Evolutionary conservation across 805 yeast genomes (phyloP), one percentile per base, ranked within the genome.

Genomic region (Nakazawaea sp.): DNA sequence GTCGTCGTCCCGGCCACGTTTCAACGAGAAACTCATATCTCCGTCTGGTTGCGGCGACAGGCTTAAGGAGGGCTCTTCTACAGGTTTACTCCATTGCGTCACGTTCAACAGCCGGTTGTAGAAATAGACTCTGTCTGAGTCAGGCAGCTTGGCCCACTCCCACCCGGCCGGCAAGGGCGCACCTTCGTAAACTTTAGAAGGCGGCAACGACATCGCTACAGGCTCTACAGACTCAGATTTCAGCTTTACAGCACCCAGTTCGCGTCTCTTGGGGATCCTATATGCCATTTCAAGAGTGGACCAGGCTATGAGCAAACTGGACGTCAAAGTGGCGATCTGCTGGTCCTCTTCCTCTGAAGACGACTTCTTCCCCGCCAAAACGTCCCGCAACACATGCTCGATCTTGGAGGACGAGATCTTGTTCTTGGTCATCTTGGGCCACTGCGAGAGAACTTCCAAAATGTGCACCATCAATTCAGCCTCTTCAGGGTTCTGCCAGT

Each of bases 201-300:
- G 24, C 10, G 35, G 35, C 10, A 21, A 10, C 10, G 24, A 10
- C 24, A 10, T 10, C 10, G 24, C 24, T 10, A 21, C 10, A 7
- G 24, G 24, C 24, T 21, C 24, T 21, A 10, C n/a, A 13, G 26
- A 4, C 9, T 28, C 59, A 42, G 38, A 58, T 45, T 13, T 21
- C 24, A 10, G 10, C 7, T 10, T 10, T n/a, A n/a, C n/a, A 7
- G 13, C 29, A 27, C 16, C 16, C 8, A 13, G 8, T 48, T 56
- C 41, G 51, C 53, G 9, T 27, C 68, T 68, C 48, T 89, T 80
- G 1, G 94, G 89, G 35, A 90, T 89, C 31, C 92, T 72, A 52
- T 81, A 84, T n/a, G 88, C 89, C 72, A 85, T 76, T 52, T 82
- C 80, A 42, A 85, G 70, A 18, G 62, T 62, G 31, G 78, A 64